These are phyloP conservation scores for Tephrocybe sp. DNA, from an alignment of 768 basidiomycete genomes.

Conservation along the genomic window DNA sequence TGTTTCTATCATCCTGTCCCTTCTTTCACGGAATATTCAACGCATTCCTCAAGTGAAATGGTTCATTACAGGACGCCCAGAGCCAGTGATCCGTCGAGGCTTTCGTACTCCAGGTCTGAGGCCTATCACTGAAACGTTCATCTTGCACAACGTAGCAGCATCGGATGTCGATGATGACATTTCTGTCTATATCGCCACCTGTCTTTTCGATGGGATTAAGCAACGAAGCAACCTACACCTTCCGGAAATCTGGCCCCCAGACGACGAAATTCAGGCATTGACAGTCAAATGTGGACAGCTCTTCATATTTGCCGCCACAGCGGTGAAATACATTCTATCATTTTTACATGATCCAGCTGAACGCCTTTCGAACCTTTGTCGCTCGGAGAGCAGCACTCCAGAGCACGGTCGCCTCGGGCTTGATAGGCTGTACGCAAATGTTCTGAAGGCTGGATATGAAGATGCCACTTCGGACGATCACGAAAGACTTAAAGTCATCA, in stretches of 20 bases:
- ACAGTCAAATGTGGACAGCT: background rate
- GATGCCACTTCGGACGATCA: background rate
- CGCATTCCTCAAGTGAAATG: background rate
- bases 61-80: conserved; percentile 3
- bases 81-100: background rate
- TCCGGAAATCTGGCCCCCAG: background rate
- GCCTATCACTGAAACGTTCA: background rate
- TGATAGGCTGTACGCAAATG: background rate
- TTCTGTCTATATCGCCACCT: background rate
- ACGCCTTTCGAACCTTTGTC: background rate
- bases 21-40: background rate
- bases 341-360: background rate
- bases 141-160: background rate
- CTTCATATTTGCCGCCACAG: background rate
- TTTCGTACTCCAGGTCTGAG: background rate
- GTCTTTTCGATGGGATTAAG: background rate
- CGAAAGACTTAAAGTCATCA: background rate
- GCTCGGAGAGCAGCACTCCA: background rate
- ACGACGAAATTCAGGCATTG: background rate
- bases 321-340: background rate
- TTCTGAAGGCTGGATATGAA: background rate
- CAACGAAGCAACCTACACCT: background rate
- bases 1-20: background rate
- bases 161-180: background rate
- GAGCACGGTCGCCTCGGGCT: background rate